These are phyloP conservation scores for Spergularia bocconei DNA, from an alignment of 148 eudicot species.

Conservation along the genomic window DNA sequence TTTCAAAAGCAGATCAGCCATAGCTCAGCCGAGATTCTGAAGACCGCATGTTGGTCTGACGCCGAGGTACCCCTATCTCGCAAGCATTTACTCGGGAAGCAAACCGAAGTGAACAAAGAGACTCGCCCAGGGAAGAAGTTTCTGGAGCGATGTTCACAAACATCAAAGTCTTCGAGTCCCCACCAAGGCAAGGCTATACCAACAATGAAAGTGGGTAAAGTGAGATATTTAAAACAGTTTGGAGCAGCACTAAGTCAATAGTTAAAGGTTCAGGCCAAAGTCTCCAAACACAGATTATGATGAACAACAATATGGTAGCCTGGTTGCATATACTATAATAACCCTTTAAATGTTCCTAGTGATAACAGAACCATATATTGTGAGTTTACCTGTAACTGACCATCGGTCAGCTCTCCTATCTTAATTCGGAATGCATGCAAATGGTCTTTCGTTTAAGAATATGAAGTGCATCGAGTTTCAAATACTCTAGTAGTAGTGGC, in stretches of 20 bases:
- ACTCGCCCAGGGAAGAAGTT: constrained; percentile 66
- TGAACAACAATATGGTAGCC: background rate
- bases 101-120: constrained; percentile 87
- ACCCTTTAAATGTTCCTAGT: too few species aligned
- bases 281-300: background rate
- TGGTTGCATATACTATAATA: background rate
- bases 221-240: background rate
- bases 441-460: too few species aligned
- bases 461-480: too few species aligned
- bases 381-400: too few species aligned
- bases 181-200: constrained; percentile 94
- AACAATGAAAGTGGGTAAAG: constrained; percentile 11
- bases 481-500: too few species aligned
- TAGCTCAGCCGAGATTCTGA: constrained; percentile 66
- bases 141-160: constrained; percentile 89
- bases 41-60: constrained; percentile 66
- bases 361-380: too few species aligned
- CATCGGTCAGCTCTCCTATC: too few species aligned
- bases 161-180: constrained; percentile 95
- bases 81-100: constrained; percentile 92
- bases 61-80: constrained; percentile 85
- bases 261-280: too few species aligned
- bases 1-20: constrained; percentile 38
- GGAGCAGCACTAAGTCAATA: too few species aligned
- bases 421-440: too few species aligned